Conservation (phyloP, 345 rosid species). For the Microthlaspi erraticum region DNA sequence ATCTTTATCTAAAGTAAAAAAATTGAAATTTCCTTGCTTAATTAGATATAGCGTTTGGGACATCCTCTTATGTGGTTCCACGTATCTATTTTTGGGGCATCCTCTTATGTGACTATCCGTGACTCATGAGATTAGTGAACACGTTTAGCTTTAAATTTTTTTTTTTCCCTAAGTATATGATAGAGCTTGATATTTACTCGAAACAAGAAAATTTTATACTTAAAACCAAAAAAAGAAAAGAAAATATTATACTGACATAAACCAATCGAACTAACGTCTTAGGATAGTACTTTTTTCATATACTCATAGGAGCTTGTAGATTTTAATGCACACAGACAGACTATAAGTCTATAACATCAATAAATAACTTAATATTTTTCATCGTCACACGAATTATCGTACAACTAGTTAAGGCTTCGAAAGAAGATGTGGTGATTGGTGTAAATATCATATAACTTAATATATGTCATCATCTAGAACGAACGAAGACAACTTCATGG, state of each 20-base stretch:
- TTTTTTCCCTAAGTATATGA: background rate
- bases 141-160: no score
- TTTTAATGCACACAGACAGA: background rate
- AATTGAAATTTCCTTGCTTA: background rate
- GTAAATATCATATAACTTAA: no score
- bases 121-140: no score
- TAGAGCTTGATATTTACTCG: background rate
- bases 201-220: background rate
- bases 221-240: background rate
- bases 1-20: conserved; percentile 7
- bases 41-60: background rate
- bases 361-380: no score
- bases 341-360: no score
- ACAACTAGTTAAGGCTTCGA: background rate
- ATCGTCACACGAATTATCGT: background rate
- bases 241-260: background rate
- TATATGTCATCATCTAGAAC: background rate
- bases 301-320: background rate
- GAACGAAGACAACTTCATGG: background rate
- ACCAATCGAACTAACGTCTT: background rate
- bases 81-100: background rate
- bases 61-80: background rate
- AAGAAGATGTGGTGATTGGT: background rate
- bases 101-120: no score
- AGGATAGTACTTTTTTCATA: background rate